These are phyloP conservation scores for Auriscalpium microsporum DNA, from an alignment of 768 basidiomycete genomes.

Conservation along the genomic window DNA sequence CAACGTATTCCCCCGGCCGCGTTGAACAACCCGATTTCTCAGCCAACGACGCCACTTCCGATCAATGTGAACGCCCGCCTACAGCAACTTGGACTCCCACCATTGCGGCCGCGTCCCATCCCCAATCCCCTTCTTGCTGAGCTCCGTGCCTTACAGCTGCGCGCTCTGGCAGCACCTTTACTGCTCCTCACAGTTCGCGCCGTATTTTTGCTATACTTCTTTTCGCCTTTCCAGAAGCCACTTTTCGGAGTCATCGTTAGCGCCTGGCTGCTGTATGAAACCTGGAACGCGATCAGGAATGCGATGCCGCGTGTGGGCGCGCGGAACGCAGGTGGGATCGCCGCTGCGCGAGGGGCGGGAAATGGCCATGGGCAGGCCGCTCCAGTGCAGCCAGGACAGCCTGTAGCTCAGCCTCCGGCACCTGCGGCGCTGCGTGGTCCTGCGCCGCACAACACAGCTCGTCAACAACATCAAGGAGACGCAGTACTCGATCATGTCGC, in stretches of 20 bases:
- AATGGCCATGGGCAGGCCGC: not conserved
- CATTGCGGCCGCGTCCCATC: constrained; percentile 7
- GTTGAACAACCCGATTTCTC: not conserved
- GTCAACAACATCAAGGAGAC: not conserved
- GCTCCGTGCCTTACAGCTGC: constrained; percentile 13
- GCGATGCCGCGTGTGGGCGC: constrained; percentile 5
- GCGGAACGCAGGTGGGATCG: not conserved
- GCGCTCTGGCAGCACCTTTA: constrained; percentile 12
- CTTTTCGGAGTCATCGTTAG: constrained; percentile 11
- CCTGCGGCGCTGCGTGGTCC: not conserved
- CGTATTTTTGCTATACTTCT: constrained; percentile 14
- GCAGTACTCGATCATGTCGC: constrained; percentile 8
- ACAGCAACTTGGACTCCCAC: constrained; percentile 12
- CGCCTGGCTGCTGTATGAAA: constrained; percentile 14
- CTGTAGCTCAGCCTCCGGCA: not conserved
- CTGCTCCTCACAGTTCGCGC: constrained; percentile 13
- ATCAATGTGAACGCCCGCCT: constrained; percentile 9
- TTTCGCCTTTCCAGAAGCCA: constrained; percentile 15
- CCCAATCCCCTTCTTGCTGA: constrained; percentile 13
- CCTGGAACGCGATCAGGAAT: constrained; percentile 16
- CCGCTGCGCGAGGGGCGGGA: not conserved
- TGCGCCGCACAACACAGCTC: not conserved
- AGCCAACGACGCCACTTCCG: constrained; percentile 2
- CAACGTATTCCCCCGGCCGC: not conserved
- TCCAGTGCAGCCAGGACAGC: not conserved